phyloP scores from a whole-genome alignment of 208 protist species.

The Acanthamoeba sp. region DNA sequence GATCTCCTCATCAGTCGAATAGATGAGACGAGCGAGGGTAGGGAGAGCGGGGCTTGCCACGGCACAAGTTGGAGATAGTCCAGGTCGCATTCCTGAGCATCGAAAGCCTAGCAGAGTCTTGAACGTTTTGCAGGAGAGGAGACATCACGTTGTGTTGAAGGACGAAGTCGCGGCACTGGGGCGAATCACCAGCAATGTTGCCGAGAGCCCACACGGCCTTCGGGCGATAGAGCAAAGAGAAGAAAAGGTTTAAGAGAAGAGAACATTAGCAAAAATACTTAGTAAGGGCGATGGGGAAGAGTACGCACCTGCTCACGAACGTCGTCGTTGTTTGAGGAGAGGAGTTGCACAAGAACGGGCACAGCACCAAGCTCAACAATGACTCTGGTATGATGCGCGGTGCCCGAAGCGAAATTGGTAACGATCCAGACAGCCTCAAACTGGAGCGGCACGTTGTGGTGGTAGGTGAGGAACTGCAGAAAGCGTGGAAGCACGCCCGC shows the following conservation, averaged over 20 bases:
- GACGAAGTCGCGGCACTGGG: conserved; percentile 95
- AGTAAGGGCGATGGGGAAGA: too few species aligned
- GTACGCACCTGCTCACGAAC: conserved; percentile 96
- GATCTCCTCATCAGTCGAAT: conserved; percentile 95
- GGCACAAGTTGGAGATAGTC: conserved; percentile 99
- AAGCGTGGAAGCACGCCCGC: conserved; percentile 96
- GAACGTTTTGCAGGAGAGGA: conserved; percentile 92
- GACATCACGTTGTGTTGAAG: conserved; percentile 91
- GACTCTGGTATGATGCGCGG: conserved; percentile 94
- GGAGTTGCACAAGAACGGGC: conserved; percentile 96
- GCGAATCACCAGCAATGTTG: too few species aligned
- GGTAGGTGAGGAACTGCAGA: conserved; percentile 93
- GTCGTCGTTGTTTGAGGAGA: too few species aligned
- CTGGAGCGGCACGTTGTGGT: conserved; percentile 93
- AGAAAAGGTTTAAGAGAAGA: too few species aligned
- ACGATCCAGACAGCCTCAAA: conserved; percentile 99
- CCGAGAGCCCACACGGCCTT: conserved; percentile 98
- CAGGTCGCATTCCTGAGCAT: conserved; percentile 97
- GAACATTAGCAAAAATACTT: too few species aligned
- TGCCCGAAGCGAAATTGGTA: conserved; percentile 99
- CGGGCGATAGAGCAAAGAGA: background rate
- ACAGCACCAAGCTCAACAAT: conserved; percentile 96
- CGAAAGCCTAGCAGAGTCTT: conserved; percentile 87
- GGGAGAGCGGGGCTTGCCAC: too few species aligned
- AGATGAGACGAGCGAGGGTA: conserved; percentile 92